These are phyloP conservation scores for Cladosporium colombiae DNA, from an alignment of 2,329 filamentous ascomycete species.

Conservation along the genomic window DNA sequence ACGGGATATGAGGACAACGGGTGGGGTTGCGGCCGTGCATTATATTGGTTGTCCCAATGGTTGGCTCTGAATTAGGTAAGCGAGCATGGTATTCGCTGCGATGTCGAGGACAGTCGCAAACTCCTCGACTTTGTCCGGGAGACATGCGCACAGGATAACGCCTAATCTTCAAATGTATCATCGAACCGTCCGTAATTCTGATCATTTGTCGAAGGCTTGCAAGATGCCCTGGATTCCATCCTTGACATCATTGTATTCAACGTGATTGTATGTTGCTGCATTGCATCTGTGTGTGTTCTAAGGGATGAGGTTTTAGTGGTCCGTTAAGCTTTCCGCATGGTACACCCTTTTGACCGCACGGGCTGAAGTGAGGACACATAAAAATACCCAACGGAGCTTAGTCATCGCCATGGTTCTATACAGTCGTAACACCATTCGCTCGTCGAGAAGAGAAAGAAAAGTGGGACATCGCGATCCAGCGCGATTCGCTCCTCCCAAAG, in stretches of 20 bases:
- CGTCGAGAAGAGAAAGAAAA: neutral
- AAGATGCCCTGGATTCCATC: neutral
- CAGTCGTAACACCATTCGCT: neutral
- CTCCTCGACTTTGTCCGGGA: neutral
- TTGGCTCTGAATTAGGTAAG: neutral
- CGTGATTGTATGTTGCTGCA: neutral
- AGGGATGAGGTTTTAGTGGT: neutral
- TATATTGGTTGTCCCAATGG: neutral
- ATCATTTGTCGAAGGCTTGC: neutral
- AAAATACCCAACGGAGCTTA: neutral
- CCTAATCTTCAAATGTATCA: neutral
- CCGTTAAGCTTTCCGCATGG: neutral
- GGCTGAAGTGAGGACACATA: neutral
- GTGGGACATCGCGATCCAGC: constrained; percentile 1
- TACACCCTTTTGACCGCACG: neutral
- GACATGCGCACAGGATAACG: neutral
- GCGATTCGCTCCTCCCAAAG: neutral
- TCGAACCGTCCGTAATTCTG: neutral
- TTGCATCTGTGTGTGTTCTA: neutral
- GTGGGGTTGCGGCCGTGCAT: neutral
- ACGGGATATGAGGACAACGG: neutral
- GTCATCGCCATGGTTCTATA: neutral
- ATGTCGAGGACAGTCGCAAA: neutral
- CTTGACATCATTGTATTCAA: neutral
- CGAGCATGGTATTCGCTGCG: neutral